These are phyloP conservation scores for Pyropia yezoensis DNA, from an alignment of 23 red algal species.

Conservation along the genomic window DNA sequence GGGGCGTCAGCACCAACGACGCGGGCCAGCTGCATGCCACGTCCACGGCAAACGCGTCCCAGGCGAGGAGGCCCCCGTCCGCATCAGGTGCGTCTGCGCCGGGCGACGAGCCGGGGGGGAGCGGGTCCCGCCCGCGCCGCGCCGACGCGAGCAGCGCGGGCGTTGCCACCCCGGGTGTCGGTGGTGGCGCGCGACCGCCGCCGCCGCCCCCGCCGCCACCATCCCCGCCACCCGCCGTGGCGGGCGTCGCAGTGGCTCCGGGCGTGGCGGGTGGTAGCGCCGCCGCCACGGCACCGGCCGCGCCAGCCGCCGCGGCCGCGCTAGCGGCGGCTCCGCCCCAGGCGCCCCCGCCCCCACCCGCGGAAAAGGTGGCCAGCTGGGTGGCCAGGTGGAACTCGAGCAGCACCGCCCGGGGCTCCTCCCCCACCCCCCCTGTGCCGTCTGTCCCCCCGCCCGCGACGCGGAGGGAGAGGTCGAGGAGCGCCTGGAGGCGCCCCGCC, in stretches of 20 bases:
- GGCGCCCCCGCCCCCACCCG: not conserved
- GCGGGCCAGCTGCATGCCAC: slow-evolving; percentile 53
- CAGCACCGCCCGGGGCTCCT: slow-evolving; percentile 13
- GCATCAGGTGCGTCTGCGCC: not conserved
- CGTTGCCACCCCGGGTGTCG: too few relatives aligned
- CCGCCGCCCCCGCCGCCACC: too few relatives aligned
- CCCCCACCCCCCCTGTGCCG: not conserved
- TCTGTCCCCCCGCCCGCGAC: slow-evolving; percentile 7
- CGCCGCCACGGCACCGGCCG: slow-evolving; percentile 2
- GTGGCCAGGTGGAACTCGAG: slow-evolving; percentile 19
- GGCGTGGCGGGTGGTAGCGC: not conserved
- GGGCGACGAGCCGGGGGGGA: not conserved
- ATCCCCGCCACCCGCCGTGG: too few relatives aligned
- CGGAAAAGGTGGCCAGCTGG: slow-evolving; percentile 14
- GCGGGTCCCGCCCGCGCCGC: not conserved
- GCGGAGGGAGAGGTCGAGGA: slow-evolving; percentile 45
- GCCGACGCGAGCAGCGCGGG: too few relatives aligned
- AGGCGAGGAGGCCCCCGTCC: slow-evolving; percentile 29
- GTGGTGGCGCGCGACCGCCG: too few relatives aligned
- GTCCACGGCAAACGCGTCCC: slow-evolving; percentile 68
- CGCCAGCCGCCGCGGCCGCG: not conserved
- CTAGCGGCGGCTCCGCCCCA: not conserved
- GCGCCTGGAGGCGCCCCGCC: slow-evolving; percentile 22
- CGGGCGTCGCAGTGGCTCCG: too few relatives aligned
- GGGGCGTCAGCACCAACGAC: slow-evolving; percentile 49